phyloP scores from a whole-genome alignment of 441 rosid species.

The Corymbia calophylla region DNA sequence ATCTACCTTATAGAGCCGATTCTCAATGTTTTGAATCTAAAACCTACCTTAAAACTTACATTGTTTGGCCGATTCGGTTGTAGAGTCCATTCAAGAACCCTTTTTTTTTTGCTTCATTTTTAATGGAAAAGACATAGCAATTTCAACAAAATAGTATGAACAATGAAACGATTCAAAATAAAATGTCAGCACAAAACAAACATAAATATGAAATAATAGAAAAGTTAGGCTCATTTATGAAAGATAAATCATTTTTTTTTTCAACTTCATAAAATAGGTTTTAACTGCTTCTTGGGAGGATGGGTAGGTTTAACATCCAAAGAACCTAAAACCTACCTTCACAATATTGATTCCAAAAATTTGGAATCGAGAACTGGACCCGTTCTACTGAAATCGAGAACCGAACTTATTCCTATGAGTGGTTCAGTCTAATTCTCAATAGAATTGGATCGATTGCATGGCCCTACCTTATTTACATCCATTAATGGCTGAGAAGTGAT shows the following conservation, averaged over 20 bases:
- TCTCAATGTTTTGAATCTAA: not conserved
- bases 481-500: not conserved
- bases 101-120: not conserved
- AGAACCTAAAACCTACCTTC: fast-evolving
- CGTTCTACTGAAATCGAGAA: not conserved
- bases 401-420: not conserved
- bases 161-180: not conserved
- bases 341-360: not conserved
- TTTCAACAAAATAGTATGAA: not conserved
- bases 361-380: fast-evolving
- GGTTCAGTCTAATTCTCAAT: not conserved
- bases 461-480: not conserved
- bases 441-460: not conserved
- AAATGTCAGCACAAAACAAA: not conserved
- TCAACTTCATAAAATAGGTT: not conserved
- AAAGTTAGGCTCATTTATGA: not conserved
- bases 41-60: fast-evolving
- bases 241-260: not conserved
- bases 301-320: not conserved
- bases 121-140: not conserved
- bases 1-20: not conserved
- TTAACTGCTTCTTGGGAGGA: not conserved
- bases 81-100: fast-evolving
- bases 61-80: fast-evolving
- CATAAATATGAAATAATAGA: not conserved